These are phyloP conservation scores for Yamadazyma membranifaciens DNA, from an alignment of 1,139 yeast species.

Conservation along the genomic window DNA sequence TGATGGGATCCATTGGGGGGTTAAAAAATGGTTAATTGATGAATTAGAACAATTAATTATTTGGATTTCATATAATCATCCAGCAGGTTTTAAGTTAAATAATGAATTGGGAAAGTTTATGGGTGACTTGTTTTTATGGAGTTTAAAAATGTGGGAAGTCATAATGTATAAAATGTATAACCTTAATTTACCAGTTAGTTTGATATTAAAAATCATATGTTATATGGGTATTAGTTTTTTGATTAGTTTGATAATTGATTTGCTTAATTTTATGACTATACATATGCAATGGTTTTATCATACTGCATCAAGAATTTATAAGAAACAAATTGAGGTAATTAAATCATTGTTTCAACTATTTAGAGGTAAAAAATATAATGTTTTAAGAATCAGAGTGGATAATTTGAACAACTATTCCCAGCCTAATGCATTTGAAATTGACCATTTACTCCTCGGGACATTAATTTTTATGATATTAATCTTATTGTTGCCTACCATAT, in stretches of 20 bases:
- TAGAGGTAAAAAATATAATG: constrained; percentile 85
- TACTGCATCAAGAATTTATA: constrained; percentile 75
- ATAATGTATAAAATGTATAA: constrained; percentile 13
- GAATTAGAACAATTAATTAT: constrained; percentile 49
- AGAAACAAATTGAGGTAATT: constrained; percentile 68
- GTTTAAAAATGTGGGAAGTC: constrained; percentile 65
- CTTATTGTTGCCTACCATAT: constrained; percentile 80
- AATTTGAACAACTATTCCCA: constrained; percentile 50
- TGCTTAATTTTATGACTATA: constrained; percentile 58
- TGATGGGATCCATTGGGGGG: constrained; percentile 33
- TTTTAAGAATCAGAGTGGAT: constrained; percentile 82
- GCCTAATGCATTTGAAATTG: constrained; percentile 60
- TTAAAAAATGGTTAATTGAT: constrained; percentile 28
- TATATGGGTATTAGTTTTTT: constrained; percentile 63
- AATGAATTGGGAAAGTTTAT: constrained; percentile 81
- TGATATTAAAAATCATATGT: constrained; percentile 23
- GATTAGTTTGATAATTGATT: constrained; percentile 65
- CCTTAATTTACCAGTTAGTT: constrained; percentile 2
- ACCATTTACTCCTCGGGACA: constrained; percentile 86
- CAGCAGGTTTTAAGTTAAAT: constrained; percentile 92
- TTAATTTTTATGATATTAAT: constrained; percentile 76
- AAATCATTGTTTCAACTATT: constrained; percentile 79
- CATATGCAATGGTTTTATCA: constrained; percentile 78
- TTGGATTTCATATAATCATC: constrained; percentile 80
- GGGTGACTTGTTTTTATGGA: constrained; percentile 87